Percentiles rank a stretch among this genome's conserved stretches.
These are phyloP conservation scores for Novymonas esmeraldas DNA, from an alignment of 208 protist genomes.

Conservation along the genomic window DNA sequence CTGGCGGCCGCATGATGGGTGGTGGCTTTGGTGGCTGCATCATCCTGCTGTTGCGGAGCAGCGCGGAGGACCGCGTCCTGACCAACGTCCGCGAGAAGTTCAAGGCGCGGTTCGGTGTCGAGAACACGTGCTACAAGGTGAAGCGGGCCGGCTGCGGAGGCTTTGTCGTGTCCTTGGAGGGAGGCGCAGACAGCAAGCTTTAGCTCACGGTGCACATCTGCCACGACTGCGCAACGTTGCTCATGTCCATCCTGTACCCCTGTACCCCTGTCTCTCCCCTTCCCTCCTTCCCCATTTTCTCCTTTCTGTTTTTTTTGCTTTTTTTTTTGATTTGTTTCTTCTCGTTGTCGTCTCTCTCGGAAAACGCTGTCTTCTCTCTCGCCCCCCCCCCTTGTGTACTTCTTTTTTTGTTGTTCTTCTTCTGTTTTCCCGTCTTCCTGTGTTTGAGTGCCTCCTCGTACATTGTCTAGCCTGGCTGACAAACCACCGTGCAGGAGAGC, in stretches of 20 bases:
- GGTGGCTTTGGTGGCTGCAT: conserved; percentile 92
- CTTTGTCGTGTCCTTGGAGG: conserved; percentile 51
- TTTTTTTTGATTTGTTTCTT: not conserved
- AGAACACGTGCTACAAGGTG: conserved; percentile 60
- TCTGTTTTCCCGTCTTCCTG: not conserved
- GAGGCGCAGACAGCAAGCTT: conserved; percentile 2
- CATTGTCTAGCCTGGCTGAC: too few species aligned
- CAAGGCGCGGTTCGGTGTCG: conserved; percentile 51
- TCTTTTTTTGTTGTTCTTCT: not conserved
- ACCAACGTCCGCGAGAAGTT: conserved; percentile 53
- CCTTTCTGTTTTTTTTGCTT: not conserved
- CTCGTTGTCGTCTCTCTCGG: too few species aligned
- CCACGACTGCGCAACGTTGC: too few species aligned
- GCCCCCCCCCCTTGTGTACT: not conserved
- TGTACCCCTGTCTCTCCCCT: not conserved
- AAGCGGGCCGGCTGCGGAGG: conserved; percentile 49
- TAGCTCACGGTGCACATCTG: not conserved
- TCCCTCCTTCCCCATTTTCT: not conserved
- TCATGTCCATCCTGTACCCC: not conserved
- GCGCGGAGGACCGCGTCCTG: conserved; percentile 53
- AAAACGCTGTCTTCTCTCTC: not conserved
- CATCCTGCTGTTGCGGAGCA: conserved; percentile 60
- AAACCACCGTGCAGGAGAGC: too few species aligned
- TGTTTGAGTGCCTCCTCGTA: too few species aligned
- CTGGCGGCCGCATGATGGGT: conserved; percentile 88